Conservation (phyloP, 1,284 basidiomycete species). For the Naganishia cerealis region DNA sequence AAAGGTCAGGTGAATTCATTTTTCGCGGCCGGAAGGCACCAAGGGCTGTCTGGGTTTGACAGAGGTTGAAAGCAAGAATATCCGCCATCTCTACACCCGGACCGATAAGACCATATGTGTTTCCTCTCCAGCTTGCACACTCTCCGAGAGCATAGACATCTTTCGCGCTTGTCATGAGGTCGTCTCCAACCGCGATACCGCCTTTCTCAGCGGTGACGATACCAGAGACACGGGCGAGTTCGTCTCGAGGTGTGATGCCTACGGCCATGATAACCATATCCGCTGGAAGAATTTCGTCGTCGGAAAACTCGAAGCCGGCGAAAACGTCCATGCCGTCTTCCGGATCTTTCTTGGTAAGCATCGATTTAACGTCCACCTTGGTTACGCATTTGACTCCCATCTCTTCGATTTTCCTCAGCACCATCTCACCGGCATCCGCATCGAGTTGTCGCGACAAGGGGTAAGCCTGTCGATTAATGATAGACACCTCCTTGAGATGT, state of each 20-base stretch:
- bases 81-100: constrained; percentile 75
- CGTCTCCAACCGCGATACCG: constrained; percentile 65
- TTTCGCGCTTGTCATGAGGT: constrained; percentile 61
- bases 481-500: constrained; percentile 50
- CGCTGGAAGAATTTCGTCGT: constrained; percentile 55
- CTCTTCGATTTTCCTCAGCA: constrained; percentile 65
- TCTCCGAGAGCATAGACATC: constrained; percentile 74
- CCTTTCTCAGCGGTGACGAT: constrained; percentile 59
- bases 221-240: constrained; percentile 61
- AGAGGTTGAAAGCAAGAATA: constrained; percentile 72
- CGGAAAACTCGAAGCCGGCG: constrained; percentile 58
- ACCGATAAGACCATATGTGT: constrained; percentile 69
- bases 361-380: constrained; percentile 58
- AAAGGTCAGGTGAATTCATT: constrained; percentile 65
- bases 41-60: constrained; percentile 57
- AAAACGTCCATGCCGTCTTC: constrained; percentile 55
- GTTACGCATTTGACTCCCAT: constrained; percentile 67
- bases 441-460: constrained; percentile 72
- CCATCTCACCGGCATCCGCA: constrained; percentile 67
- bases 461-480: constrained; percentile 65
- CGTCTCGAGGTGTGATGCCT: constrained; percentile 70
- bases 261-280: constrained; percentile 66
- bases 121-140: constrained; percentile 68
- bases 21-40: constrained; percentile 58
- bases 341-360: constrained; percentile 43